Conservation (phyloP, 495 filamentous ascomycete genomes). For the Diplogelasinospora grovesii region DNA sequence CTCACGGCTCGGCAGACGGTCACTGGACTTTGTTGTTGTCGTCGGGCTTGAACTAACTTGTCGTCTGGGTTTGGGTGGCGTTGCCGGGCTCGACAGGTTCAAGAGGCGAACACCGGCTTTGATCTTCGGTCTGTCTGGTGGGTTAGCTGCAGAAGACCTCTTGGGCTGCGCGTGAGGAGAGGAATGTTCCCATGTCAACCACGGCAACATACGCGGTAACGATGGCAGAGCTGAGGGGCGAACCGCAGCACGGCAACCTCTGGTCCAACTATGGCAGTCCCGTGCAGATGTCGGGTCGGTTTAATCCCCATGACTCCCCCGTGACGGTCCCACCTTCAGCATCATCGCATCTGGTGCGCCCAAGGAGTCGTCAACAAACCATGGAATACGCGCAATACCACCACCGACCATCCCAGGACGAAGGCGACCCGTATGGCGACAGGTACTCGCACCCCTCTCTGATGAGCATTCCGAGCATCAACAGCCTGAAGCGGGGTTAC, state of each 20-base stretch:
- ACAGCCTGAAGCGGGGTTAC: constrained; percentile 47
- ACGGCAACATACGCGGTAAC: constrained; percentile 47
- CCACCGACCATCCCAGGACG: constrained; percentile 38
- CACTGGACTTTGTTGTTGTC: neutral
- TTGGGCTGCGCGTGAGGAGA: constrained; percentile 19
- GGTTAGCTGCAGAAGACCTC: constrained; percentile 14
- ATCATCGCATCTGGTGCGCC: constrained; percentile 38
- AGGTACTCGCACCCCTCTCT: constrained; percentile 40
- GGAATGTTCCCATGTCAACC: constrained; percentile 46
- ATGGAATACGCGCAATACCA: constrained; percentile 36
- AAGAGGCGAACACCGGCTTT: neutral
- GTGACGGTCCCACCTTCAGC: constrained; percentile 30
- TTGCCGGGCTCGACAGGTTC: neutral
- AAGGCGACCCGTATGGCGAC: constrained; percentile 40
- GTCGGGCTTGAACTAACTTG: no score
- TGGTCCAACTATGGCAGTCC: constrained; percentile 47
- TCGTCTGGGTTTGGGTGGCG: no score
- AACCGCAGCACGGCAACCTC: constrained; percentile 42
- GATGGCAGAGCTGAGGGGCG: constrained; percentile 50
- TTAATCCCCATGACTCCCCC: constrained; percentile 37
- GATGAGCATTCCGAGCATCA: constrained; percentile 47
- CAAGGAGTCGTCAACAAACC: constrained; percentile 31
- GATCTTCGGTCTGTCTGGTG: neutral
- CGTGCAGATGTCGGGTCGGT: constrained; percentile 41
- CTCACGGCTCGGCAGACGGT: neutral